Conservation (phyloP, 2,329 filamentous ascomycete genomes). For the Pyricularia sp. region DNA sequence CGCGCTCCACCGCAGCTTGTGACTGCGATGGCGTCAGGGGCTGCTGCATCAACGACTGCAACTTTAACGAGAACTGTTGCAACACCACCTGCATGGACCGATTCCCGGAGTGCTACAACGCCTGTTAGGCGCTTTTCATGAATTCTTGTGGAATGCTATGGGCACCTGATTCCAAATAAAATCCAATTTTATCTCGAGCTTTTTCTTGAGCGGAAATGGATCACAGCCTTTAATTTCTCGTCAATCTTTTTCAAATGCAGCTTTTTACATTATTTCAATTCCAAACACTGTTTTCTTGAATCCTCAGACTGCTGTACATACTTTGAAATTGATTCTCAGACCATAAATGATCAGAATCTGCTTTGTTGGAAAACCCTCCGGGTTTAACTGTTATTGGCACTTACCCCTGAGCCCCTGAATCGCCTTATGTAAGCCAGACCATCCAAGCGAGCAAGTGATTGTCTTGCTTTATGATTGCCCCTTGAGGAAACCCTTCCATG, state of each 20-base stretch:
- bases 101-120: background rate
- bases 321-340: background rate
- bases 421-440: background rate
- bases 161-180: background rate
- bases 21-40: background rate
- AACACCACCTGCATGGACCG: background rate
- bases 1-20: background rate
- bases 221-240: background rate
- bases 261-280: background rate
- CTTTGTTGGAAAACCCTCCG: background rate
- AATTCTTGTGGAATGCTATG: background rate
- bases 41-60: conserved; percentile 23
- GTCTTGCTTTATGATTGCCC: background rate
- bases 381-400: background rate
- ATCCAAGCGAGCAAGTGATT: background rate
- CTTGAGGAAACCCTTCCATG: background rate
- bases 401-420: background rate
- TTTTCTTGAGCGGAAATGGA: background rate
- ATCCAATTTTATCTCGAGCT: background rate
- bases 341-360: background rate
- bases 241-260: background rate
- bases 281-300: background rate
- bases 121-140: background rate
- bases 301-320: background rate
- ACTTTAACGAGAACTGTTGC: conserved; percentile 17